Percentiles rank a stretch among this genome's conserved stretches.
Evolutionary conservation across 164 flowering plant genomes (phyloP).

Genomic region (Vitis rupestris): DNA sequence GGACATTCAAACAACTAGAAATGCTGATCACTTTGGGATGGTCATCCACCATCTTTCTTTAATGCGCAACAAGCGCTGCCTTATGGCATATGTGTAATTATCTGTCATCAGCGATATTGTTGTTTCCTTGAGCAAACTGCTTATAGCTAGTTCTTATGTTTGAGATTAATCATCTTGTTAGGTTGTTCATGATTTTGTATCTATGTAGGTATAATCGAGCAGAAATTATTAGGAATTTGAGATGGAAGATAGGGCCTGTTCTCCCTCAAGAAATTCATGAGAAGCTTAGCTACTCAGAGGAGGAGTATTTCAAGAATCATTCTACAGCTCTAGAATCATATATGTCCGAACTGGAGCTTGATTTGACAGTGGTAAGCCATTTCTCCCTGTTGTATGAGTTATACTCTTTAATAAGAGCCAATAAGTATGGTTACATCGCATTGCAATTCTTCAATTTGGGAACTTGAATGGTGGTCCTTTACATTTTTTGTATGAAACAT

Average conservation of each 20-base stretch:
- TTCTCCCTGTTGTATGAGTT: not conserved
- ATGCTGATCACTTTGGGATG: slow-evolving; percentile 90
- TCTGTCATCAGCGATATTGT: not conserved
- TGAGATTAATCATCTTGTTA: slow-evolving; percentile 1
- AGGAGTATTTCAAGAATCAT: slow-evolving; percentile 82
- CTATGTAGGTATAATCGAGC: slow-evolving; percentile 75
- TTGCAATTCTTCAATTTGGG: not conserved
- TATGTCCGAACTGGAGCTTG: slow-evolving; percentile 71
- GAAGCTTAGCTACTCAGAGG: slow-evolving; percentile 70
- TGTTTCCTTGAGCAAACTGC: not conserved
- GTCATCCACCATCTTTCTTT: slow-evolving; percentile 85
- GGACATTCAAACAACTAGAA: slow-evolving; percentile 69
- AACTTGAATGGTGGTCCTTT: not conserved
- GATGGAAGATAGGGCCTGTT: slow-evolving; percentile 76
- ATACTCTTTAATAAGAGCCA: not conserved
- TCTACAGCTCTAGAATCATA: slow-evolving; percentile 69
- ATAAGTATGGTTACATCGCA: not conserved
- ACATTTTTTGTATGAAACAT: too few species aligned
- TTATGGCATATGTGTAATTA: slow-evolving; percentile 45
- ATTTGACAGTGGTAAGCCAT: slow-evolving; percentile 81
- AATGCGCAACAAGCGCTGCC: slow-evolving; percentile 49
- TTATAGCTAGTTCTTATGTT: slow-evolving; percentile 6
- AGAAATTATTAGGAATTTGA: slow-evolving; percentile 63
- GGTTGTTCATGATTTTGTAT: slow-evolving; percentile 7
- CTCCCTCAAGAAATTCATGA: slow-evolving; percentile 78